Base-by-base conservation (phyloP, 2,329 filamentous ascomycete species). In the Fusarium brevicatenulatum region DNA sequence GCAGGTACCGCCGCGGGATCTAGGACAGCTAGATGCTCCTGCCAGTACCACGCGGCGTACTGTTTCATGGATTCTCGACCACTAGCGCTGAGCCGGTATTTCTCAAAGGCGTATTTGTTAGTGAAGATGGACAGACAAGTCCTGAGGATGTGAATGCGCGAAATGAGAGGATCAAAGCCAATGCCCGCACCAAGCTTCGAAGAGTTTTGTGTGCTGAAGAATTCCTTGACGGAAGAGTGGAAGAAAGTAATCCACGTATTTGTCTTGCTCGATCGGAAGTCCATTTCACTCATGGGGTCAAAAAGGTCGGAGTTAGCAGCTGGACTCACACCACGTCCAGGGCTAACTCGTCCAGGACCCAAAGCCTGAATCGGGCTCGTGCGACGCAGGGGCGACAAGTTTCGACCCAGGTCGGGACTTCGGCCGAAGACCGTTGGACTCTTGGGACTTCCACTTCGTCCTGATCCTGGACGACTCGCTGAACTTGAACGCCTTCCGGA, bases 21-120 rank as follows among this genome's bases (percentile, higher is more conserved):
- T 19, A 85, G 73, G 1, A 78, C 78, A 0, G 78, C 78, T 18
- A 84, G 60, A 68, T 85, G 83, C 40, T 85, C 83, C 55, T 83
- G 83, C 83, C 83, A 85, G 63, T 85, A 85, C 83, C 83, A 84
- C 1, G 83, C 83, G 1, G 83, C 82, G 40, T 85, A 85, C 49
- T 83, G 81, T 63, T 77, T 81, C 25, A 82, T 80, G 0, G 81
- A 76, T 11, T 80, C 72, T 4, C 75, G 76, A 1, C 80, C 78
- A 21, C 52, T 72, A 4, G 70, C 59, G 0, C 77, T 76, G 2
- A 82, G 71, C 1, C 80, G 71, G 7, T 76, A 64, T 13, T 68
- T 73, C 7, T 78, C 69, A 37, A 82, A 82, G 72, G 78, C 80
- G 1, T 68, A 18, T 25, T 68, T 73, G 23, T 83, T 76, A 7